These are phyloP conservation scores for Phytophthora ramorum DNA, from an alignment of 352 stramenopile species.

Conservation along the genomic window DNA sequence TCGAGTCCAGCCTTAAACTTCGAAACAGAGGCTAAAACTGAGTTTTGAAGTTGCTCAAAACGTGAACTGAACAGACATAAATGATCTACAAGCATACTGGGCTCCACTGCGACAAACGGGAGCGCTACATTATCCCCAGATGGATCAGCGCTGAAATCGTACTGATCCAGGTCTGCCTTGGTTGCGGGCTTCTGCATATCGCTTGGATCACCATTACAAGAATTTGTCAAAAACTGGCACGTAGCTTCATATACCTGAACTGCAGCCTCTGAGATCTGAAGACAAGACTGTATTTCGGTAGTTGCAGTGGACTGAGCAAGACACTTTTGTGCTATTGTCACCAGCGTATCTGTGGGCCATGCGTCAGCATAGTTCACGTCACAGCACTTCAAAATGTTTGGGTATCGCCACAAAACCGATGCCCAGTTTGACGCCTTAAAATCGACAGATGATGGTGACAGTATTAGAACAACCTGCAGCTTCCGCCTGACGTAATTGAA, in stretches of 20 bases:
- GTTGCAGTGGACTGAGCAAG: slow-evolving; percentile 24
- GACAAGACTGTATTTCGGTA: slow-evolving; percentile 27
- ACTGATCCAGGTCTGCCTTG: not conserved
- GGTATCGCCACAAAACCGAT: slow-evolving; percentile 46
- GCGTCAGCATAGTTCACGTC: slow-evolving; percentile 48
- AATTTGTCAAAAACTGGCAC: slow-evolving; percentile 12
- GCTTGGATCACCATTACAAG: not conserved
- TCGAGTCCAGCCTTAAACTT: slow-evolving; percentile 43
- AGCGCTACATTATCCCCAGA: slow-evolving; percentile 6
- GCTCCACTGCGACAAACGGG: slow-evolving; percentile 39
- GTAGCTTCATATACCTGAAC: slow-evolving; percentile 54
- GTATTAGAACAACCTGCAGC: slow-evolving; percentile 63
- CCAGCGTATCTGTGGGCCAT: slow-evolving; percentile 55
- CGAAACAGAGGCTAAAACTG: slow-evolving; percentile 22
- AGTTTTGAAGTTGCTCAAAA: slow-evolving; percentile 35
- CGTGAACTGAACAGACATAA: slow-evolving; percentile 50
- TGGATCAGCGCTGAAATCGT: not conserved
- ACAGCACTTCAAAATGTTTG: slow-evolving; percentile 50
- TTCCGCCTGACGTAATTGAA: slow-evolving; percentile 45
- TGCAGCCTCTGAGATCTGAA: slow-evolving; percentile 48
- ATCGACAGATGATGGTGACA: slow-evolving; percentile 26
- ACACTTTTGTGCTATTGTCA: slow-evolving; percentile 54
- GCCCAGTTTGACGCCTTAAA: slow-evolving; percentile 7
- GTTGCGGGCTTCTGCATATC: not conserved
- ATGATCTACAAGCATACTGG: slow-evolving; percentile 66